Evolutionary conservation across 2,329 filamentous ascomycete species (phyloP).

Genomic region (Pseudogymnoascus sp.): DNA sequence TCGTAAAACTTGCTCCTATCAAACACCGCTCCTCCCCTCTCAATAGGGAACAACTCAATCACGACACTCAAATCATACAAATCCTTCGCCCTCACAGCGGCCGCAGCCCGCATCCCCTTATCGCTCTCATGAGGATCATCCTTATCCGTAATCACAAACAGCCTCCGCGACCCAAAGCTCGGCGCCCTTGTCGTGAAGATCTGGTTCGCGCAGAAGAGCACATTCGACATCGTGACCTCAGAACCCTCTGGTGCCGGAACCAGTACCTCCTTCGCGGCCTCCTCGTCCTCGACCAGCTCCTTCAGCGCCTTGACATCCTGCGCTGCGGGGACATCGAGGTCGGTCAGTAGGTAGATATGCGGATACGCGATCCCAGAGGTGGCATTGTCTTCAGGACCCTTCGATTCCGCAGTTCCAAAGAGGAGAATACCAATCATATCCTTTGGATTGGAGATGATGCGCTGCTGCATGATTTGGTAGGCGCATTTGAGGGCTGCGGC

Average conservation of each 20-base stretch:
- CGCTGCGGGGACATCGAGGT: conserved; percentile 80
- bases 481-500: conserved; percentile 87
- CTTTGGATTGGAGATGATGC: conserved; percentile 91
- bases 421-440: conserved; percentile 96
- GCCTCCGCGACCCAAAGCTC: conserved; percentile 81
- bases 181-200: conserved; percentile 92
- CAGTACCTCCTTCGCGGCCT: conserved; percentile 61
- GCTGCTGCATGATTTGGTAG: conserved; percentile 92
- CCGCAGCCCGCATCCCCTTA: conserved; percentile 64
- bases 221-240: conserved; percentile 70
- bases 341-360: conserved; percentile 84
- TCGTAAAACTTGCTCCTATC: conserved; percentile 86
- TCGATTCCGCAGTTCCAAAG: conserved; percentile 81
- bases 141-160: conserved; percentile 96
- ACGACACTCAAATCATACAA: conserved; percentile 86
- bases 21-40: conserved; percentile 59
- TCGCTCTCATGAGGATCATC: conserved; percentile 72
- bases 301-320: conserved; percentile 77
- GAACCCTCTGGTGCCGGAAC: conserved; percentile 52
- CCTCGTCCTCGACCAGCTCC: conserved; percentile 67
- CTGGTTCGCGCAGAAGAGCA: conserved; percentile 92
- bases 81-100: conserved; percentile 84
- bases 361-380: conserved; percentile 61
- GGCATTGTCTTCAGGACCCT: conserved; percentile 61
- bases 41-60: conserved; percentile 91